Percentiles rank a stretch among this genome's conserved stretches.
Conservation (phyloP, 1,284 basidiomycete genomes). For the Ceratobasidium sp. region DNA sequence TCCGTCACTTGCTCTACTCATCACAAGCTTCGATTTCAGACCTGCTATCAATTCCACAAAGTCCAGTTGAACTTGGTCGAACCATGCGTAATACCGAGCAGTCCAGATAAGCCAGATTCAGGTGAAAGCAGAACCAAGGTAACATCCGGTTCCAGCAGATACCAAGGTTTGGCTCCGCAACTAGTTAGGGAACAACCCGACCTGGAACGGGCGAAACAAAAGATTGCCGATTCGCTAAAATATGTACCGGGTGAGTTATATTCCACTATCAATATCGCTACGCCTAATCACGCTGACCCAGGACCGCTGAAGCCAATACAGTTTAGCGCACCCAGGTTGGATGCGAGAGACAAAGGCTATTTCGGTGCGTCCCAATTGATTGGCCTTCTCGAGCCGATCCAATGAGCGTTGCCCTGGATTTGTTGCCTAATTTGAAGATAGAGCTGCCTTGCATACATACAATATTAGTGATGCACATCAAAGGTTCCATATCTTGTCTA, state of each 20-base stretch:
- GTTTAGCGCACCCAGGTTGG: not conserved
- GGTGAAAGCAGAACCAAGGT: too few relatives aligned
- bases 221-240: not conserved
- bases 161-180: too few relatives aligned
- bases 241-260: not conserved
- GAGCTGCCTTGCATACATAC: not conserved
- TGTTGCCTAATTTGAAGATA: not conserved
- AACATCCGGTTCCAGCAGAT: too few relatives aligned
- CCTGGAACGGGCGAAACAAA: not conserved
- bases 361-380: not conserved
- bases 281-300: not conserved
- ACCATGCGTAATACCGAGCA: too few relatives aligned
- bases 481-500: not conserved
- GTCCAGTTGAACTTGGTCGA: too few relatives aligned
- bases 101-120: too few relatives aligned
- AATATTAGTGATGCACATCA: not conserved
- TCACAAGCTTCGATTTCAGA: too few relatives aligned
- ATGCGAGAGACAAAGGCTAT: not conserved
- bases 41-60: too few relatives aligned
- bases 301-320: not conserved
- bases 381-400: not conserved
- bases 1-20: too few relatives aligned
- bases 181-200: not conserved
- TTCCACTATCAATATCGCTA: not conserved
- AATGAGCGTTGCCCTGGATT: not conserved